Conservation (phyloP, 2,329 filamentous ascomycete genomes). For the Penicillium hordei region DNA sequence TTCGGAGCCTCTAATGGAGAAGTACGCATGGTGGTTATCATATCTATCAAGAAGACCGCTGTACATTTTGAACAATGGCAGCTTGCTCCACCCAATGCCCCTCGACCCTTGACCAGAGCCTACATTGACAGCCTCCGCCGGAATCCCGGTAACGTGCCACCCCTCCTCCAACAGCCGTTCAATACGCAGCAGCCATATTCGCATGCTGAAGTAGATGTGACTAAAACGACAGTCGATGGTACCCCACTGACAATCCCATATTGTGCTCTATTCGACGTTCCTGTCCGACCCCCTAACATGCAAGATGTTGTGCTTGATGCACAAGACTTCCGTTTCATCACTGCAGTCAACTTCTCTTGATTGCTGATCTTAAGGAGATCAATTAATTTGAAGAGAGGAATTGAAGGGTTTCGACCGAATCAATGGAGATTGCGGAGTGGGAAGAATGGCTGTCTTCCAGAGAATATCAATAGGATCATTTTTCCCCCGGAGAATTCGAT, state of each 20-base stretch:
- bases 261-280: background rate
- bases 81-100: background rate
- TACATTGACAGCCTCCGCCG: background rate
- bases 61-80: conserved; percentile 3
- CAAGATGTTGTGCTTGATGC: background rate
- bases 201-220: background rate
- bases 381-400: too few species aligned
- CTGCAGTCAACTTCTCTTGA: background rate
- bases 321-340: background rate
- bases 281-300: background rate
- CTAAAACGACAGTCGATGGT: background rate
- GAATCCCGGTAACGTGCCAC: background rate
- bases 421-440: too few species aligned
- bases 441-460: too few species aligned
- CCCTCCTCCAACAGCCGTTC: background rate
- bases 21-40: conserved; percentile 5
- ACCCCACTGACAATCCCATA: background rate
- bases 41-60: background rate
- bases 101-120: background rate
- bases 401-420: too few species aligned
- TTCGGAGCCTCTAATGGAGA: conserved; percentile 3
- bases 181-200: background rate
- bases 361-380: too few species aligned
- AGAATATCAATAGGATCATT: too few species aligned
- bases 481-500: too few species aligned